phyloP scores from a whole-genome alignment of 139 green algal genomes.

The Zygnema cylindricum region DNA sequence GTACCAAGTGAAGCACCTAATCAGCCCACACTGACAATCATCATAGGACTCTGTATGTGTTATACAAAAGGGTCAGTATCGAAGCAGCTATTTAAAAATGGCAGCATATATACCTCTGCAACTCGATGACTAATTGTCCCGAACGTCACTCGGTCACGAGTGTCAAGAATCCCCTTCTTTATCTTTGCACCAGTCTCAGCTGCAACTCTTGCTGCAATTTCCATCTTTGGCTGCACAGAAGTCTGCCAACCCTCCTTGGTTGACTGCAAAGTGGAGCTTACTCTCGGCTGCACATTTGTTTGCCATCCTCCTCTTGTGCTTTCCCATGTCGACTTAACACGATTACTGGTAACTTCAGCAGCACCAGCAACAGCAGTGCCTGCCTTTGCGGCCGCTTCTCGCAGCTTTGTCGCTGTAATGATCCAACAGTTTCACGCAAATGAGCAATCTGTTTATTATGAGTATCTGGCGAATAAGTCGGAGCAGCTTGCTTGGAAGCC shows the following conservation, averaged over 20 bases:
- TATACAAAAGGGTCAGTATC: too few relatives aligned
- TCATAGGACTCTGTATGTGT: too few relatives aligned
- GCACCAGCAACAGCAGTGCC: slow-evolving; percentile 18
- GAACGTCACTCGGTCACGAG: slow-evolving; percentile 11
- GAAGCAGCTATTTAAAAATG: too few relatives aligned
- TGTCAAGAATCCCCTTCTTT: slow-evolving; percentile 37
- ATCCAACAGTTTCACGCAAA: too few relatives aligned
- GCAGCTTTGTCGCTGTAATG: slow-evolving; percentile 12
- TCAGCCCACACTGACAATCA: too few relatives aligned
- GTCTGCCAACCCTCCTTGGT: slow-evolving; percentile 37
- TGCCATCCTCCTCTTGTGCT: slow-evolving; percentile 46
- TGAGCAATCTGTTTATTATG: too few relatives aligned
- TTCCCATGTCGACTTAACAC: slow-evolving; percentile 39
- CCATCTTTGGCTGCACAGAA: slow-evolving; percentile 30
- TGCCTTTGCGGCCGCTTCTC: slow-evolving; percentile 1
- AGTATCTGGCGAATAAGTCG: background rate
- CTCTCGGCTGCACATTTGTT: slow-evolving; percentile 40
- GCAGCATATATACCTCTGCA: slow-evolving; percentile 12
- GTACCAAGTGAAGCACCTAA: too few relatives aligned
- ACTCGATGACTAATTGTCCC: slow-evolving; percentile 32
- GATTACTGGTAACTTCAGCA: slow-evolving; percentile 13
- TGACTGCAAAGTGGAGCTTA: slow-evolving; percentile 29
- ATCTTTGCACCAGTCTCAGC: slow-evolving; percentile 38
- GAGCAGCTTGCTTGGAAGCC: background rate
- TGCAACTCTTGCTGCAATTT: slow-evolving; percentile 16